Conservation (phyloP, 225 moss, liverwort and hornwort species). For the Rhytidiadelphus loreus region DNA sequence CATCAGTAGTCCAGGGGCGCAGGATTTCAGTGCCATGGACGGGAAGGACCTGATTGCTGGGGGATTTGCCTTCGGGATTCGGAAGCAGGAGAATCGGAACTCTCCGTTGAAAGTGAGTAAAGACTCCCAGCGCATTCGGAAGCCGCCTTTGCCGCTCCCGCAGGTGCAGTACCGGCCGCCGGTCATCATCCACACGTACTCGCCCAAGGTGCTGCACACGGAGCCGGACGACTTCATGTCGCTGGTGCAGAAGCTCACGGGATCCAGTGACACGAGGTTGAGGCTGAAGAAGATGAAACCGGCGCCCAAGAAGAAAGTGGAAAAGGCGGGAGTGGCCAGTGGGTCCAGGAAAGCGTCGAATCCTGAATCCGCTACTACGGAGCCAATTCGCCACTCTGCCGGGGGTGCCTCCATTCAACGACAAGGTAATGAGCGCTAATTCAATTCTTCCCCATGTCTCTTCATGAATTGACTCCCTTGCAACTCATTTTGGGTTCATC, state of each 20-base stretch:
- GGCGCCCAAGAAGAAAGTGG: neutral
- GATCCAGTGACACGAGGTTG: conserved; percentile 32
- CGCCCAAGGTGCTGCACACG: conserved; percentile 71
- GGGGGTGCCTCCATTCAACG: neutral
- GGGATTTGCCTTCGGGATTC: neutral
- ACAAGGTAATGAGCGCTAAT: conserved; percentile 1
- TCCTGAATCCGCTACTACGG: neutral
- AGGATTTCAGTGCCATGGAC: neutral
- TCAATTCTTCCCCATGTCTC: neutral
- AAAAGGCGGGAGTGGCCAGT: neutral
- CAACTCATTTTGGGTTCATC: neutral
- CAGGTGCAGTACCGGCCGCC: conserved; percentile 67
- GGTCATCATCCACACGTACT: conserved; percentile 62
- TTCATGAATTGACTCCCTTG: neutral
- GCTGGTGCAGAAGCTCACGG: conserved; percentile 73
- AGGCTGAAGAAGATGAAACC: conserved; percentile 6
- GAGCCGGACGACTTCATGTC: conserved; percentile 59
- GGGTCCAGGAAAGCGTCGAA: neutral
- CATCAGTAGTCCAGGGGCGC: neutral
- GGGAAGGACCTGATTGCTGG: neutral
- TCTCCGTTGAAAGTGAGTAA: conserved; percentile 17
- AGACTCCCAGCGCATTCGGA: conserved; percentile 35
- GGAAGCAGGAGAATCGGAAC: neutral
- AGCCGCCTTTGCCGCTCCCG: conserved; percentile 29
- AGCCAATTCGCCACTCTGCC: neutral